Evolutionary conservation across 2,329 filamentous ascomycete genomes (phyloP).

Genomic region (Penicillium fuscoglaucum): DNA sequence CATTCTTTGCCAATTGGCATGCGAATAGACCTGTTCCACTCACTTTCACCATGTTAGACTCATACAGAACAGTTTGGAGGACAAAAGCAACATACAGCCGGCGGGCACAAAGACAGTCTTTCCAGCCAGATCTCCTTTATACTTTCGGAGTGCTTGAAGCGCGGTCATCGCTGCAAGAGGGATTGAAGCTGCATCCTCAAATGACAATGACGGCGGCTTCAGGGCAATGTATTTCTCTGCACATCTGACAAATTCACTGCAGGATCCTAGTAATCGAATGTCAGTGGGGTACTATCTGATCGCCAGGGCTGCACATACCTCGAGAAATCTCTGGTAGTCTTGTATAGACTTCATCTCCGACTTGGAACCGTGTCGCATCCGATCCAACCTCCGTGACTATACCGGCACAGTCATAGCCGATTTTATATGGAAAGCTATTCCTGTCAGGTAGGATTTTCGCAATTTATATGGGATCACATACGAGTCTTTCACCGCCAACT

Average conservation of each 20-base stretch:
- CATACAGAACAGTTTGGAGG: neutral
- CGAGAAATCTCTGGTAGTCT: constrained; percentile 34
- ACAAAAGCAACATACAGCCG: constrained; percentile 34
- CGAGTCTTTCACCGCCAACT: constrained; percentile 34
- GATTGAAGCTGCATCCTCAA: constrained; percentile 47
- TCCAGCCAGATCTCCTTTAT: constrained; percentile 49
- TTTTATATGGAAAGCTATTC: constrained; percentile 44
- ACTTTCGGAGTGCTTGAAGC: constrained; percentile 47
- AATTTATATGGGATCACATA: constrained; percentile 19
- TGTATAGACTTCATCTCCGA: constrained; percentile 44
- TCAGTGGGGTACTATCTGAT: neutral
- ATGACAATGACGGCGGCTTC: constrained; percentile 46
- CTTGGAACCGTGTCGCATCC: constrained; percentile 37
- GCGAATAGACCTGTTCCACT: constrained; percentile 51
- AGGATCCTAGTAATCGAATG: constrained; percentile 30
- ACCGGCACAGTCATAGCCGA: constrained; percentile 48
- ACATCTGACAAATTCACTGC: constrained; percentile 41
- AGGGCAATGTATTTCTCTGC: constrained; percentile 36
- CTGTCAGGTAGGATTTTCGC: constrained; percentile 1
- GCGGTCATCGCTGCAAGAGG: constrained; percentile 47
- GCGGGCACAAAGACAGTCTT: constrained; percentile 56
- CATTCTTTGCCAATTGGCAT: constrained; percentile 54
- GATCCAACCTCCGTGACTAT: constrained; percentile 39
- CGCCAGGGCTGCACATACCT: constrained; percentile 21
- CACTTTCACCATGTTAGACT: constrained; percentile 29